Conservation (phyloP, 2,329 filamentous ascomycete species). For the Diaporthe vexans region DNA sequence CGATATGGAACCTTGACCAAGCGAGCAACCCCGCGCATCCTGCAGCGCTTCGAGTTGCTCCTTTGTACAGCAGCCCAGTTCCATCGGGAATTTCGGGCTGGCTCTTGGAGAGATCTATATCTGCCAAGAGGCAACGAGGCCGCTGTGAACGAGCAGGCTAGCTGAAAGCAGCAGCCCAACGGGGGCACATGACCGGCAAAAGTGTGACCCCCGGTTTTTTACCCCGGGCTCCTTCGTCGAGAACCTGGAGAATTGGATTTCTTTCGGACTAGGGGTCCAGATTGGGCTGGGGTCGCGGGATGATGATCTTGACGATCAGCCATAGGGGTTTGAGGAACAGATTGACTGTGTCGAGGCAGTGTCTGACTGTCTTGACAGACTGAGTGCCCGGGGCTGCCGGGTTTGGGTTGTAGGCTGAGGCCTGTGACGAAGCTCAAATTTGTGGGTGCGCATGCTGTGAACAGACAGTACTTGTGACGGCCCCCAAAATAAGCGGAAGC, state of each 20-base stretch:
- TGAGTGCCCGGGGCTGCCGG: constrained; percentile 10
- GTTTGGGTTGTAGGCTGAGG: not conserved
- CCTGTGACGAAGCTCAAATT: not conserved
- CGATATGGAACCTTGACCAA: not conserved
- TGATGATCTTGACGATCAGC: constrained; percentile 28
- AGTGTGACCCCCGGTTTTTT: constrained; percentile 15
- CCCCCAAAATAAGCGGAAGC: constrained; percentile 2
- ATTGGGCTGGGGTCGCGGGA: constrained; percentile 33
- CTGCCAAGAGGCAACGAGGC: constrained; percentile 15
- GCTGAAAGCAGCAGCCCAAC: constrained; percentile 9
- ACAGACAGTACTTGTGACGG: not conserved
- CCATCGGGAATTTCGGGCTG: constrained; percentile 26
- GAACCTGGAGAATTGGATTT: constrained; percentile 24
- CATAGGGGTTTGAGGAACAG: not conserved
- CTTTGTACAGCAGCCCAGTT: not conserved
- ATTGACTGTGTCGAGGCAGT: constrained; percentile 14
- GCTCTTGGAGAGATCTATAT: constrained; percentile 23
- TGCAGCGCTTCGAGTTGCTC: not conserved
- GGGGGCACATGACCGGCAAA: constrained; percentile 34
- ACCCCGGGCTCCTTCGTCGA: constrained; percentile 33
- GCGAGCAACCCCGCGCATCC: not conserved
- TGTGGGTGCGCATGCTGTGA: not conserved
- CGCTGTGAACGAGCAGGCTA: constrained; percentile 10
- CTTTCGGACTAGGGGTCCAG: constrained; percentile 32
- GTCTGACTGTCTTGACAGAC: constrained; percentile 15